A percentile compares a stretch with the other conserved stretches of the same genome.
phyloP scores from a whole-genome alignment of 176 grass and related monocot species.

The Carex parvula region DNA sequence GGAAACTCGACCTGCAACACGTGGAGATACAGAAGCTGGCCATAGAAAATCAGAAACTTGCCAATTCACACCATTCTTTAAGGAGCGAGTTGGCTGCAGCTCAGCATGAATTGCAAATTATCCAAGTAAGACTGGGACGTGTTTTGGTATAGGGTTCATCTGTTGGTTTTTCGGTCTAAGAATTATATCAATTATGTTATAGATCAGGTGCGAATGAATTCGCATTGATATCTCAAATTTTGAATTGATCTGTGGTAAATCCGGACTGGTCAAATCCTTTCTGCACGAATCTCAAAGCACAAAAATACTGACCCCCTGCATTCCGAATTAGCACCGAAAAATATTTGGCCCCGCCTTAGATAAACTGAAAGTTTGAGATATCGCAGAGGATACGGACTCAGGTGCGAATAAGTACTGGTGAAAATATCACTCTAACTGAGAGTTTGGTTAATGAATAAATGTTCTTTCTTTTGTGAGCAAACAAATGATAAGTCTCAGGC shows the following conservation, averaged over 20 bases:
- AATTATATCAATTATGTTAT: background rate
- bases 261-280: too few species aligned
- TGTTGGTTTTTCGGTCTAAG: background rate
- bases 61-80: constrained; percentile 46
- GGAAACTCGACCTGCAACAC: constrained; percentile 61
- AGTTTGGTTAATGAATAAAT: background rate
- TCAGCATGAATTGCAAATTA: constrained; percentile 73
- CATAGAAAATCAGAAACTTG: constrained; percentile 68
- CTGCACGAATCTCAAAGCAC: too few species aligned
- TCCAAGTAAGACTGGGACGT: constrained; percentile 28
- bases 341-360: too few species aligned
- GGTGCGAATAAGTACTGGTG: background rate
- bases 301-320: too few species aligned
- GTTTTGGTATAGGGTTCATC: background rate
- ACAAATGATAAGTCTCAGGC: background rate
- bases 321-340: too few species aligned
- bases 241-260: too few species aligned
- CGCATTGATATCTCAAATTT: too few species aligned
- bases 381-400: too few species aligned
- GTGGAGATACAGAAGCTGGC: constrained; percentile 83
- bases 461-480: background rate
- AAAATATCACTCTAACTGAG: background rate
- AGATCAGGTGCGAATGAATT: background rate
- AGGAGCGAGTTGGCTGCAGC: constrained; percentile 63
- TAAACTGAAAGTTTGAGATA: too few species aligned